phyloP scores from a whole-genome alignment of 768 basidiomycete species.

The Trametes sanguinea region DNA sequence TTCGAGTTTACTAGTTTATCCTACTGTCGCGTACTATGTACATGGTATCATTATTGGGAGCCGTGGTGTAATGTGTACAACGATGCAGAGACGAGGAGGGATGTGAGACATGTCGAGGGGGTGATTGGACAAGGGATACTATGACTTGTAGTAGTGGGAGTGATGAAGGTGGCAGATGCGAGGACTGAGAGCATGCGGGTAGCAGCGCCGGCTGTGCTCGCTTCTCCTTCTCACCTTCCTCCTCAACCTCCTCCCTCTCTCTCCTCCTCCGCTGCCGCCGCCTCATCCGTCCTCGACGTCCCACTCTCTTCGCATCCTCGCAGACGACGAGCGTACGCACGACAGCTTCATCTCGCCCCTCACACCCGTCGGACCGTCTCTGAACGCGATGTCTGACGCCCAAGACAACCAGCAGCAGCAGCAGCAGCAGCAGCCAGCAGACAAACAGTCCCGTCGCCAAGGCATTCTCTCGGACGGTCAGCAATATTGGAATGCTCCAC shows the following conservation, averaged over 20 bases:
- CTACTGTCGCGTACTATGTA: not conserved
- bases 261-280: not conserved
- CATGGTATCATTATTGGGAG: conserved; percentile 16
- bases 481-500: conserved; percentile 6
- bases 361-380: not conserved
- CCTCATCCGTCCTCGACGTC: not conserved
- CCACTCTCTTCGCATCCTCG: not conserved
- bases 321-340: not conserved
- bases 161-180: not conserved
- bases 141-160: not conserved
- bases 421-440: conserved; percentile 12
- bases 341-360: not conserved
- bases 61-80: not conserved
- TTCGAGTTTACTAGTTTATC: not conserved
- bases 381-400: conserved; percentile 21
- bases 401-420: conserved; percentile 8
- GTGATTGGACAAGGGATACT: not conserved
- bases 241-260: not conserved
- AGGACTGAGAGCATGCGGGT: not conserved
- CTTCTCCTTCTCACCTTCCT: not conserved
- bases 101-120: too few relatives aligned
- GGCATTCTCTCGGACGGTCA: conserved; percentile 19
- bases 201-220: conserved; percentile 2
- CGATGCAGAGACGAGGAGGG: too few relatives aligned
- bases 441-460: conserved; percentile 21